Evolutionary conservation across 1,284 basidiomycete genomes (phyloP).

Genomic region (Pholiota adiposa): DNA sequence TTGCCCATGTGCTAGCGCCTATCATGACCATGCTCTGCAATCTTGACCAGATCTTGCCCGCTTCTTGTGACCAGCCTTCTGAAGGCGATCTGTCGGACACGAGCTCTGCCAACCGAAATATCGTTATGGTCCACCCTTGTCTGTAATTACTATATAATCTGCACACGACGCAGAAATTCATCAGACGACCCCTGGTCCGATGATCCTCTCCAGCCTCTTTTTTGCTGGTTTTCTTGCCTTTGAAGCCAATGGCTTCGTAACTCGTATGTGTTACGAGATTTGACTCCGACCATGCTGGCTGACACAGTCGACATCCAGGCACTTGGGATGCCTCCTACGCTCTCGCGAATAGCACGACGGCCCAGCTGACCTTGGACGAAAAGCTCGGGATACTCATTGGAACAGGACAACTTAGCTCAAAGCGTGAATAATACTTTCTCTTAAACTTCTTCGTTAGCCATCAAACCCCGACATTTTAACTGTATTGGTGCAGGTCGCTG

Average conservation of each 20-base stretch:
- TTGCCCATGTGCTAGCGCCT: not conserved
- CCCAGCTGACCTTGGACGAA: conserved; percentile 48
- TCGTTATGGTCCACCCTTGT: not conserved
- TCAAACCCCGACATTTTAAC: not conserved
- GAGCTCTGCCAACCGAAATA: not conserved
- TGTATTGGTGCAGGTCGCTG: conserved; percentile 47
- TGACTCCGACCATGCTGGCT: not conserved
- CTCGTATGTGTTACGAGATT: conserved; percentile 9
- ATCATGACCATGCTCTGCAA: not conserved
- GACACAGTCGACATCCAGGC: conserved; percentile 28
- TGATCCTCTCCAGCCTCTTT: conserved; percentile 12
- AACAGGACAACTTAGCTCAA: conserved; percentile 46
- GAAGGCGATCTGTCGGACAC: not conserved
- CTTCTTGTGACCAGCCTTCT: not conserved
- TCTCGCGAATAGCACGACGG: conserved; percentile 39
- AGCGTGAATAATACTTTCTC: conserved; percentile 32
- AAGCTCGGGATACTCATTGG: conserved; percentile 55
- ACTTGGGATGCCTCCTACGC: conserved; percentile 48
- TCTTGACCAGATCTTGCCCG: too few species aligned
- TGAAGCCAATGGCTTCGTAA: conserved; percentile 16
- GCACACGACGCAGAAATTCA: not conserved
- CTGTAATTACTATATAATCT: not conserved
- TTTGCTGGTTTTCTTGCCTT: conserved; percentile 11
- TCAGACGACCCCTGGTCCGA: not conserved
- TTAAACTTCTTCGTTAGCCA: not conserved